Percentiles rank a stretch among this genome's conserved stretches.
Conservation (phyloP, 2,329 filamentous ascomycete species). For the Ophidiomyces ophidiicola region DNA sequence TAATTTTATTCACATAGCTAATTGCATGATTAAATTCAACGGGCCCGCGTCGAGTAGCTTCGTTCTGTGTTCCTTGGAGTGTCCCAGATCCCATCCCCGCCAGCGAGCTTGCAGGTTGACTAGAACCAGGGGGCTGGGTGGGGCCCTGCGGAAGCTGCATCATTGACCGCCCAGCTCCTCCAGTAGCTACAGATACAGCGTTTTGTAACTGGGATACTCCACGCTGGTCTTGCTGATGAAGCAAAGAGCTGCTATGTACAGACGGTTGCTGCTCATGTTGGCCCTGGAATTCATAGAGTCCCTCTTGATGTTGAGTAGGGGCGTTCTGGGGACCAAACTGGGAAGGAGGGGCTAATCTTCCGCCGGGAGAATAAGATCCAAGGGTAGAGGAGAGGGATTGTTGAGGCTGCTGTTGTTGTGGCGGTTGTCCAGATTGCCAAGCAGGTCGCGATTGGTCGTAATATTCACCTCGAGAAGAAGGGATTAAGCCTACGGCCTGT, state of each 20-base stretch:
- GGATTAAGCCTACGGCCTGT: conserved; percentile 22
- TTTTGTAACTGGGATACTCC: conserved; percentile 55
- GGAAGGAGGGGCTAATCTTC: conserved; percentile 26
- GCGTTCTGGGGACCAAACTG: conserved; percentile 28
- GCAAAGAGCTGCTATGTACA: conserved; percentile 32
- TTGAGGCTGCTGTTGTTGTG: conserved; percentile 18
- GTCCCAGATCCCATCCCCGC: conserved; percentile 49
- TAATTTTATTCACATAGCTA: conserved; percentile 99
- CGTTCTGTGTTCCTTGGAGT: conserved; percentile 41
- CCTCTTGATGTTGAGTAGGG: conserved; percentile 31
- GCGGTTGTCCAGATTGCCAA: conserved; percentile 23
- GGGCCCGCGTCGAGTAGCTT: conserved; percentile 72
- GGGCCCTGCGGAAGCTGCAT: conserved; percentile 37
- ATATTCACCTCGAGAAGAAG: conserved; percentile 28
- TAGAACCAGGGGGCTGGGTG: conserved; percentile 34
- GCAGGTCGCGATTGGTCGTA: conserved; percentile 30
- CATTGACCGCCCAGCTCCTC: conserved; percentile 36
- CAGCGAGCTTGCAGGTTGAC: conserved; percentile 45
- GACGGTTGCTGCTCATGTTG: conserved; percentile 38
- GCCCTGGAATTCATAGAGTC: conserved; percentile 33
- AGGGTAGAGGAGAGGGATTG: conserved; percentile 17
- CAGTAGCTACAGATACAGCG: conserved; percentile 50
- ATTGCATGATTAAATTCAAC: conserved; percentile 99
- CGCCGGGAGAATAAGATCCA: conserved; percentile 33
- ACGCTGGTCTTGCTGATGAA: conserved; percentile 53